Percentiles rank a stretch among this genome's conserved stretches.
These are phyloP conservation scores for Cucurbitaria berberidis DNA, from an alignment of 2,329 filamentous ascomycete genomes.

Conservation along the genomic window DNA sequence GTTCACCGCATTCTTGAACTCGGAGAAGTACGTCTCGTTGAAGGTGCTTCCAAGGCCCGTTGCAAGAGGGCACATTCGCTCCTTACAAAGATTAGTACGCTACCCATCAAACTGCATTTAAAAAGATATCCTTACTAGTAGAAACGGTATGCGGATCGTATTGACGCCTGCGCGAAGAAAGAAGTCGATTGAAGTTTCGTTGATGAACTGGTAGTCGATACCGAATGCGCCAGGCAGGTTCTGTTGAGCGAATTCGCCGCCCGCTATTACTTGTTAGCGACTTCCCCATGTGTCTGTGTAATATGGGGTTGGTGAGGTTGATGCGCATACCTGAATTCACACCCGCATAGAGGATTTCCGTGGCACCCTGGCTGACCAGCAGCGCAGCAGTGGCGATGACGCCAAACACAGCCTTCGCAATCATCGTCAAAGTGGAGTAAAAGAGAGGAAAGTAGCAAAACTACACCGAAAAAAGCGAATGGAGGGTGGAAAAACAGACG, in stretches of 20 bases:
- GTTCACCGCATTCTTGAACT: constrained; percentile 56
- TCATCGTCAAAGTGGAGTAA: constrained; percentile 3
- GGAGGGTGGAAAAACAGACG: constrained; percentile 1
- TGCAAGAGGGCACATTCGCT: constrained; percentile 58
- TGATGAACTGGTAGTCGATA: constrained; percentile 59
- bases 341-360: constrained; percentile 29
- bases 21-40: constrained; percentile 58
- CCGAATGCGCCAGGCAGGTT: constrained; percentile 58
- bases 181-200: constrained; percentile 45
- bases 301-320: no score
- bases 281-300: no score
- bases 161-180: constrained; percentile 24
- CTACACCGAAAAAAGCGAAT: constrained; percentile 1
- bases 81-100: constrained; percentile 25
- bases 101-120: neutral
- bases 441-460: neutral
- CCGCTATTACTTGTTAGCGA: constrained; percentile 16
- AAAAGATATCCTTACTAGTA: constrained; percentile 29
- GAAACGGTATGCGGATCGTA: constrained; percentile 58
- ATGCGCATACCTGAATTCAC: constrained; percentile 27
- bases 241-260: constrained; percentile 30
- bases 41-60: constrained; percentile 57
- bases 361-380: constrained; percentile 8
- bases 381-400: constrained; percentile 15
- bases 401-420: constrained; percentile 9